Percentiles rank a stretch among this genome's conserved stretches.
phyloP scores from a whole-genome alignment of 2,329 filamentous ascomycete species.

The Periconia sp. region DNA sequence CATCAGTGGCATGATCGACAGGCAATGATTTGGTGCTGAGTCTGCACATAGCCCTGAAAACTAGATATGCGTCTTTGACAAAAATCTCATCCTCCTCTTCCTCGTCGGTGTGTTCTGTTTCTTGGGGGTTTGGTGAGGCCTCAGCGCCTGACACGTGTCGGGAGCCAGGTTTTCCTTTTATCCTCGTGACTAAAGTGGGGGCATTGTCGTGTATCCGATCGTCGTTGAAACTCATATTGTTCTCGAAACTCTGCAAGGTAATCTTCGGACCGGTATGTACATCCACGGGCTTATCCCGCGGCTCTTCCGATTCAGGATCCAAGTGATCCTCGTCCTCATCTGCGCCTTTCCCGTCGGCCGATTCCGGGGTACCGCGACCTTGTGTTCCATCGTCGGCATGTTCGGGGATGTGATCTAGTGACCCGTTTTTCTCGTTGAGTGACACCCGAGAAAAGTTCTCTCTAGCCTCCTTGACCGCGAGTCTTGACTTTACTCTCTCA shows the following conservation, averaged over 20 bases:
- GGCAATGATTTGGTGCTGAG: constrained; percentile 89
- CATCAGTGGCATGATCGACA: constrained; percentile 87
- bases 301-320: constrained; percentile 39
- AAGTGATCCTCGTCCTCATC: constrained; percentile 43
- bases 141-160: constrained; percentile 49
- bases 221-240: constrained; percentile 66
- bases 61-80: constrained; percentile 93
- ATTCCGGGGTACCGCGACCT: constrained; percentile 16
- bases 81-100: constrained; percentile 91
- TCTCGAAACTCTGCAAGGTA: constrained; percentile 70
- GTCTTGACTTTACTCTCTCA: constrained; percentile 82
- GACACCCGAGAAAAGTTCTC: constrained; percentile 55
- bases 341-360: constrained; percentile 37
- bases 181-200: constrained; percentile 66
- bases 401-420: constrained; percentile 33
- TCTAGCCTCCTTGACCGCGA: constrained; percentile 84
- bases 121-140: constrained; percentile 38
- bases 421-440: constrained; percentile 39
- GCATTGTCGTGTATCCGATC: constrained; percentile 67
- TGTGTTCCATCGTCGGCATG: constrained; percentile 26
- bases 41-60: constrained; percentile 97
- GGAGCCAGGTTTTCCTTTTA: constrained; percentile 50
- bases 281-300: constrained; percentile 48
- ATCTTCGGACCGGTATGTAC: constrained; percentile 59
- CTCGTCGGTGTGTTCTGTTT: constrained; percentile 60